Evolutionary conservation across 345 rosid genomes (phyloP).

Genomic region (Melaleuca alternifolia): DNA sequence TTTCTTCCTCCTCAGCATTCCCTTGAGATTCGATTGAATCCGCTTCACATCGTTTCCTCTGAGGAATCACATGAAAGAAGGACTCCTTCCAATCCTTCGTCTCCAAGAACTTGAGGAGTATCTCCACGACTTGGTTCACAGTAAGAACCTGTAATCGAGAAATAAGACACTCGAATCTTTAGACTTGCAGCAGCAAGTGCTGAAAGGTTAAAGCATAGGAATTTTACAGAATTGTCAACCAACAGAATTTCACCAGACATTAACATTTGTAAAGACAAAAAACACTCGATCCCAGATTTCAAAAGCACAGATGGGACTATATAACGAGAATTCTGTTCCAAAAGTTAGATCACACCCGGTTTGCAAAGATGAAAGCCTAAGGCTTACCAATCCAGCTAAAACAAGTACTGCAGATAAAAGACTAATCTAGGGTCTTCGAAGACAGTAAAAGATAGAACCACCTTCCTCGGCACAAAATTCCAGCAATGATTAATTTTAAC

Average conservation of each 20-base stretch:
- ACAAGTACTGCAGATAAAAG: not conserved
- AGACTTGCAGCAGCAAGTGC: not conserved
- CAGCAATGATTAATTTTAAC: not conserved
- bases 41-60: conserved; percentile 55
- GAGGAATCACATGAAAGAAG: conserved; percentile 87
- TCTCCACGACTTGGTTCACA: conserved; percentile 92
- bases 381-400: not conserved
- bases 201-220: not conserved
- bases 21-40: conserved; percentile 21
- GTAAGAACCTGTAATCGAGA: conserved; percentile 63
- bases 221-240: not conserved
- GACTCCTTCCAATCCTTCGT: conserved; percentile 79
- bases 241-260: not conserved
- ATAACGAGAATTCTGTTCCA: not conserved
- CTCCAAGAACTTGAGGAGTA: conserved; percentile 73
- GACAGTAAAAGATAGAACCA: not conserved
- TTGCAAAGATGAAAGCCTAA: not conserved
- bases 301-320: not conserved
- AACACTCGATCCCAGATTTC: not conserved
- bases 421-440: not conserved
- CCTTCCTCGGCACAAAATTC: not conserved
- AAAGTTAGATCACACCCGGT: not conserved
- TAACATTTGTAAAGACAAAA: not conserved
- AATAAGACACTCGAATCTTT: not conserved
- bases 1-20: conserved; percentile 13